A percentile compares a stretch with the other conserved stretches of the same genome.
Evolutionary conservation across 2,329 filamentous ascomycete species (phyloP).

Genomic region (Magnaporthiopsis incrustans): DNA sequence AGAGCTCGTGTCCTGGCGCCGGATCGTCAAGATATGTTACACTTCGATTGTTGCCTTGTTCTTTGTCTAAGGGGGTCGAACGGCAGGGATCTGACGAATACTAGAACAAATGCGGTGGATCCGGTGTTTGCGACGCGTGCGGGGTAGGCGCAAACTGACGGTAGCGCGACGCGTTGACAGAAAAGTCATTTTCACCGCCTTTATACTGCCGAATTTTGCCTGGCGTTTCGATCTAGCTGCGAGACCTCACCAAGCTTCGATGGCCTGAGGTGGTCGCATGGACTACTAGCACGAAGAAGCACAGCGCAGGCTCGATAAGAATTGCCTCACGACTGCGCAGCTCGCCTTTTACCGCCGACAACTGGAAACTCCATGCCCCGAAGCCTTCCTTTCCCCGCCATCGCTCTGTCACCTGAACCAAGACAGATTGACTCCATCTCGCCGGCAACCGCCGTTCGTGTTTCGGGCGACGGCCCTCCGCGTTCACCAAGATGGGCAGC

Average conservation of each 20-base stretch:
- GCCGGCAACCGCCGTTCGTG: neutral
- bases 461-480: neutral
- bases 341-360: neutral
- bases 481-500: constrained; percentile 1
- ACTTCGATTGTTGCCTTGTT: too few species aligned
- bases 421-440: neutral
- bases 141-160: neutral
- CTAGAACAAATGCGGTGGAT: neutral
- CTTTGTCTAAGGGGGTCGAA: too few species aligned
- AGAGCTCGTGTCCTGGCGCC: too few species aligned
- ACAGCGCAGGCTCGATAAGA: neutral
- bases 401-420: neutral
- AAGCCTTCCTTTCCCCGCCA: neutral
- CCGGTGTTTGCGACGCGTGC: neutral
- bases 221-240: neutral
- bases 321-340: neutral
- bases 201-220: neutral
- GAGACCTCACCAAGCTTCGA: neutral
- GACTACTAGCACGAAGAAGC: neutral
- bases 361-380: neutral
- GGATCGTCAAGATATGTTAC: too few species aligned
- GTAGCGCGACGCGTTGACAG: neutral
- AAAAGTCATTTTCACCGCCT: constrained; percentile 6
- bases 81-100: too few species aligned
- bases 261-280: neutral